A percentile compares a stretch with the other conserved stretches of the same genome.
phyloP scores from a whole-genome alignment of 257 asterid genomes.

The Anisodus acutangulus region DNA sequence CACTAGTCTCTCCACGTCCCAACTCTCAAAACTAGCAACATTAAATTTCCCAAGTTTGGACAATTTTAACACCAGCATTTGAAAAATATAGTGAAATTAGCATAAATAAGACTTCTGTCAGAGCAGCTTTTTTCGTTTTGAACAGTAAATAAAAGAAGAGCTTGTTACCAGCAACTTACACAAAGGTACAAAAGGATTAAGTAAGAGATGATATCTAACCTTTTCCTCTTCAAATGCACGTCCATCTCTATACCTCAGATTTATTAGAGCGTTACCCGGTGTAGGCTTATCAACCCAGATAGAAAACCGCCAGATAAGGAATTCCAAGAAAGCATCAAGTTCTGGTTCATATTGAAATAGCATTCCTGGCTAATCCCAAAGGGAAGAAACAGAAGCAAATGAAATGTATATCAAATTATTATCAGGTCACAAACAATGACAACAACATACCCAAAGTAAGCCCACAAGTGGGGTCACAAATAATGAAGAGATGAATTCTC shows the following conservation, averaged over 20 bases:
- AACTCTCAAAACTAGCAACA: background rate
- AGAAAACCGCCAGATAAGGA: conserved; percentile 86
- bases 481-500: conserved; percentile 23
- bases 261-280: conserved; percentile 82
- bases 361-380: conserved; percentile 96
- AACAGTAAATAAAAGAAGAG: conserved; percentile 23
- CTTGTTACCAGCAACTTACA: background rate
- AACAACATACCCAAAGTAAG: too few species aligned
- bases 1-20: background rate
- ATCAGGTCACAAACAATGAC: background rate
- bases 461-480: background rate
- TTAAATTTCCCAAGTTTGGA: background rate
- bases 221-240: conserved; percentile 79
- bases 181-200: background rate
- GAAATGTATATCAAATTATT: conserved; percentile 41
- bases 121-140: background rate
- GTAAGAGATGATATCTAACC: conserved; percentile 41
- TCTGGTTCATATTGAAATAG: conserved; percentile 85
- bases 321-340: conserved; percentile 88
- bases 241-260: conserved; percentile 79
- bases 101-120: background rate
- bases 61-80: background rate
- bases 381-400: conserved; percentile 46
- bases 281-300: conserved; percentile 97
- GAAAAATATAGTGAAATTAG: background rate